A percentile compares a stretch with the other conserved stretches of the same genome.
These are phyloP conservation scores for Paramecium caudatum DNA, from an alignment of 73 alveolate species.

Conservation along the genomic window DNA sequence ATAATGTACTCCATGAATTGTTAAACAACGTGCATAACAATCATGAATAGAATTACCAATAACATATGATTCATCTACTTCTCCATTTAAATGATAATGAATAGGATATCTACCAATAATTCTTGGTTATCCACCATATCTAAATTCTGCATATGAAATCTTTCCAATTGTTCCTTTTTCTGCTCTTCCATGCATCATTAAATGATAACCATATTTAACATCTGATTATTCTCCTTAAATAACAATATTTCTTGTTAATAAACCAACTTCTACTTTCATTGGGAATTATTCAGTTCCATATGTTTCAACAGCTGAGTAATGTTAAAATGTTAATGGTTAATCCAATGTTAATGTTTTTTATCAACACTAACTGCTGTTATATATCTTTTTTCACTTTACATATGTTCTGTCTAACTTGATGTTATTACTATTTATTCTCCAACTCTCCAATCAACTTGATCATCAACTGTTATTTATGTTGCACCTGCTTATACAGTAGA, in stretches of 20 bases:
- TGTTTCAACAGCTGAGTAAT: conserved; percentile 56
- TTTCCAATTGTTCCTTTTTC: conserved; percentile 80
- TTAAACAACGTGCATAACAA: conserved; percentile 87
- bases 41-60: conserved; percentile 87
- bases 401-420: conserved; percentile 80
- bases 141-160: conserved; percentile 84
- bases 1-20: conserved; percentile 90
- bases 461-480: conserved; percentile 77
- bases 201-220: conserved; percentile 84
- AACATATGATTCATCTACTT: conserved; percentile 86
- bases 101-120: conserved; percentile 92
- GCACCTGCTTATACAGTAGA: conserved; percentile 80
- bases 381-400: conserved; percentile 83
- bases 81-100: conserved; percentile 90
- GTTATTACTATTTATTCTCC: conserved; percentile 90
- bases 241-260: conserved; percentile 85
- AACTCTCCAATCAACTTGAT: conserved; percentile 82
- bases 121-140: conserved; percentile 89
- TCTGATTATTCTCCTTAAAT: conserved; percentile 86
- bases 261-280: conserved; percentile 94
- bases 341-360: conserved; percentile 11
- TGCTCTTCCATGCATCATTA: conserved; percentile 85
- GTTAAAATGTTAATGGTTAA: conserved; percentile 49
- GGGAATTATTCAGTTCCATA: conserved; percentile 72
- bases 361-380: conserved; percentile 70